A percentile compares a stretch with the other conserved stretches of the same genome.
These are phyloP conservation scores for Dryas integrifolia DNA, from an alignment of 331 rosid species.

Conservation along the genomic window DNA sequence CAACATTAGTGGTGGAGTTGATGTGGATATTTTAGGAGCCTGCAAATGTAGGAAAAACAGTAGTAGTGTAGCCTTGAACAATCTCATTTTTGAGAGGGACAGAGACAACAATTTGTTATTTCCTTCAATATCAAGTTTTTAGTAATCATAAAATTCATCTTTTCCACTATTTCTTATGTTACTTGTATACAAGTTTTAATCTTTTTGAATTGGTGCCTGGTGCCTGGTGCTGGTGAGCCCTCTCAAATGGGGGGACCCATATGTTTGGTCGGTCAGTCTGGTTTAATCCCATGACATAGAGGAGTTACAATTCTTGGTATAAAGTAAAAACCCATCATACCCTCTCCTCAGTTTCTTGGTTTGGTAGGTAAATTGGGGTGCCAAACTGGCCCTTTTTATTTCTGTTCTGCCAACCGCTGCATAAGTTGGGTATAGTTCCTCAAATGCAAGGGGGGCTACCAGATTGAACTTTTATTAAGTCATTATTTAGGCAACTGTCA, in stretches of 20 bases:
- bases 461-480: not conserved
- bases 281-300: not conserved
- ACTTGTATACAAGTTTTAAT: not conserved
- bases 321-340: not conserved
- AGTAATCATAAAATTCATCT: conserved; percentile 16
- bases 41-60: conserved; percentile 32
- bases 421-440: conserved; percentile 18
- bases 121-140: conserved; percentile 39
- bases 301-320: conserved; percentile 9
- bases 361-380: conserved; percentile 23
- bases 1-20: conserved; percentile 20
- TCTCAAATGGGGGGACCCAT: not conserved
- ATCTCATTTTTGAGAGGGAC: conserved; percentile 42
- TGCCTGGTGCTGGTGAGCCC: no score
- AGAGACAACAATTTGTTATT: conserved; percentile 29
- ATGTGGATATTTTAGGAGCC: conserved; percentile 31
- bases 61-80: conserved; percentile 24
- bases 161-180: not conserved
- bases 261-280: conserved; percentile 3
- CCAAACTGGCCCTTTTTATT: conserved; percentile 20
- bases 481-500: not conserved
- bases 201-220: no score
- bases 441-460: conserved; percentile 18
- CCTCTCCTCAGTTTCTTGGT: conserved; percentile 2
- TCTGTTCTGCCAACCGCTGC: conserved; percentile 21